Evolutionary conservation across 768 basidiomycete genomes (phyloP), one percentile per base, ranked within the genome.

Genomic region (Termitomyces heimii): DNA sequence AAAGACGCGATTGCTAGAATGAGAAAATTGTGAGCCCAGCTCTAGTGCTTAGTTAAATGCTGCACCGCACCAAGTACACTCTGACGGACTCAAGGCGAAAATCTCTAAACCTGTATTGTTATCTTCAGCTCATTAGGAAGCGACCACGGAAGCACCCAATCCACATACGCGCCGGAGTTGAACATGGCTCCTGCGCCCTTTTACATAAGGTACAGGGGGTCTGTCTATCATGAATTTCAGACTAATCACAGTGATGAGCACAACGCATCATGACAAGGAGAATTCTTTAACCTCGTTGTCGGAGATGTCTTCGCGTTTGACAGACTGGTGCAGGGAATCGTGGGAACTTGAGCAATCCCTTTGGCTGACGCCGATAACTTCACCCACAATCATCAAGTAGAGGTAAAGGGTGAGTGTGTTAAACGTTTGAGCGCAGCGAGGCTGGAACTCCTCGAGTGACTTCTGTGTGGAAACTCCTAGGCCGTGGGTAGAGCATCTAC

Each of bases 1-100:
- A 28, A 65, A 68, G 9, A 70, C 65, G 37, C 63, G 67, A 32
- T 70, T 73, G 59, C 74, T 75, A 45, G 32, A 57, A 43, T 51
- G 43, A 31, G 28, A 1, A 12, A 22, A 48, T 16, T 39, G 6
- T 37, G 24, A 29, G 44, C n/a, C n/a, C n/a, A 16, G 14, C 22
- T 13, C 26, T 16, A 6, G 32, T 31, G 48, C 37, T 1, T 55
- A 20, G 1, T 45, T 8, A 45, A 32, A 50, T 61, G 57, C 35
- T 18, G 10, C n/a, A 29, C 18, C 64, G 42, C 39, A 65, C 64
- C 64, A 65, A 37, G 64, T 60, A 57, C 64, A 65, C 18, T 56
- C 47, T 13, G 58, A 60, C 29, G 64, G 64, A 20, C 18, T 39
- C 24, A 40, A 29, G 39, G 22, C 6, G 0, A 13, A 32, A 26